These are phyloP conservation scores for Nothophytophthora sp. DNA, from an alignment of 352 stramenopile species.

Conservation along the genomic window DNA sequence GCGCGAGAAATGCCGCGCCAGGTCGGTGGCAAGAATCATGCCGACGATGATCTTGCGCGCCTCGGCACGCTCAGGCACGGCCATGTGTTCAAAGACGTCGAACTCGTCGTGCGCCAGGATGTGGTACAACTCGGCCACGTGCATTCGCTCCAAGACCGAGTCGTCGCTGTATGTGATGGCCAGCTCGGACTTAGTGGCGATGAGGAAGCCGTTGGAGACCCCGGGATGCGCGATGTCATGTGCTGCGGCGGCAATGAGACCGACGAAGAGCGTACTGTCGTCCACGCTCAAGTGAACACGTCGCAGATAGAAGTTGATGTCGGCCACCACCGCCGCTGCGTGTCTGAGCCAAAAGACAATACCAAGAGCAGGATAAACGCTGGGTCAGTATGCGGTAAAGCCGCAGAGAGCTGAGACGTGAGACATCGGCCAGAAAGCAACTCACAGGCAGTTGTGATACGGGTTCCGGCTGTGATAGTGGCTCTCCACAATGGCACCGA, in stretches of 20 bases:
- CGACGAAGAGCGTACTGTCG: slow-evolving; percentile 55
- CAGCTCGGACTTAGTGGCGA: slow-evolving; percentile 86
- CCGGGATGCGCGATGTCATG: slow-evolving; percentile 93
- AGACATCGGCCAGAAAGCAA: neutral
- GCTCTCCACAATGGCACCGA: slow-evolving; percentile 58
- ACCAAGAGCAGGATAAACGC: slow-evolving; percentile 1
- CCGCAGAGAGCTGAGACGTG: neutral
- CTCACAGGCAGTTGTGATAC: slow-evolving; percentile 75
- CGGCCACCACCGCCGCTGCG: slow-evolving; percentile 56
- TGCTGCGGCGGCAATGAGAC: slow-evolving; percentile 82
- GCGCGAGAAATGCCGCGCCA: slow-evolving; percentile 70
- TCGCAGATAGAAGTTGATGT: slow-evolving; percentile 70
- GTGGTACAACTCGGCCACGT: slow-evolving; percentile 65
- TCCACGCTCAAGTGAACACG: slow-evolving; percentile 59
- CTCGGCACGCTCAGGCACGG: slow-evolving; percentile 23
- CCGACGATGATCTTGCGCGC: slow-evolving; percentile 75
- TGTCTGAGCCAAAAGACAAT: slow-evolving; percentile 30
- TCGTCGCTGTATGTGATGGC: slow-evolving; percentile 93
- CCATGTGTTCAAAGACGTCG: slow-evolving; percentile 65
- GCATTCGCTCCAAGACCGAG: slow-evolving; percentile 84
- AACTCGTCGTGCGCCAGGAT: slow-evolving; percentile 62
- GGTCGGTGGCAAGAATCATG: slow-evolving; percentile 78
- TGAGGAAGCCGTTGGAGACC: slow-evolving; percentile 91
- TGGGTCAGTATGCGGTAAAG: neutral
- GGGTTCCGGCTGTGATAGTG: slow-evolving; percentile 65